Conservation (phyloP, 768 basidiomycete genomes). For the Lactarius indigo region DNA sequence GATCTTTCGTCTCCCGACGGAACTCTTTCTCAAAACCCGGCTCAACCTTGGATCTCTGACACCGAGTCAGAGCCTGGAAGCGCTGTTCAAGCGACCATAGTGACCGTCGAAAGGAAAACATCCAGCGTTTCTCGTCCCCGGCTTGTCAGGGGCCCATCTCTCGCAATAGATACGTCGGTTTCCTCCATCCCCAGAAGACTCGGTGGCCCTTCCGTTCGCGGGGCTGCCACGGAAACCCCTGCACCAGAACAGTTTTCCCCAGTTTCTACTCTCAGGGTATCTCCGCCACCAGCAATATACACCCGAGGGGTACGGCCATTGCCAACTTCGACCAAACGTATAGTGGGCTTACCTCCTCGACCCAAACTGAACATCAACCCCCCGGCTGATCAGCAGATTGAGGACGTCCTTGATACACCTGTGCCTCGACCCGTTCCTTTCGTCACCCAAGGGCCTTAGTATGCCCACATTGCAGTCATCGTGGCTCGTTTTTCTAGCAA, state of each 20-base stretch:
- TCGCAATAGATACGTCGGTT: neutral
- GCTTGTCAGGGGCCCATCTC: neutral
- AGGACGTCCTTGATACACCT: neutral
- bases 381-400: neutral
- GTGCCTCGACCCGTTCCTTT: neutral
- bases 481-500: neutral
- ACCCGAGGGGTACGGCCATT: neutral
- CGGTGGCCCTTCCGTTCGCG: neutral
- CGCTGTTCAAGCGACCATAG: constrained; percentile 11
- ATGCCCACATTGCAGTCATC: neutral
- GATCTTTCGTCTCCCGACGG: constrained; percentile 35
- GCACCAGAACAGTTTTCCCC: neutral
- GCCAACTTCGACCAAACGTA: constrained; percentile 7
- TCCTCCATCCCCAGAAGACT: neutral
- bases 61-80: constrained; percentile 13
- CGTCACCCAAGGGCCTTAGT: neutral
- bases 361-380: constrained; percentile 21
- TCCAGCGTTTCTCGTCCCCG: constrained; percentile 15
- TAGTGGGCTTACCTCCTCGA: constrained; percentile 30
- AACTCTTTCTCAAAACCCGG: constrained; percentile 1
- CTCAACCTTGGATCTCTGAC: constrained; percentile 2
- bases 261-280: neutral
- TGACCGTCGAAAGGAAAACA: constrained; percentile 19
- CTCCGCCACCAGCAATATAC: neutral
- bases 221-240: neutral